Conservation (phyloP, 208 protist species). For the Leptomonas pyrrhocoris region DNA sequence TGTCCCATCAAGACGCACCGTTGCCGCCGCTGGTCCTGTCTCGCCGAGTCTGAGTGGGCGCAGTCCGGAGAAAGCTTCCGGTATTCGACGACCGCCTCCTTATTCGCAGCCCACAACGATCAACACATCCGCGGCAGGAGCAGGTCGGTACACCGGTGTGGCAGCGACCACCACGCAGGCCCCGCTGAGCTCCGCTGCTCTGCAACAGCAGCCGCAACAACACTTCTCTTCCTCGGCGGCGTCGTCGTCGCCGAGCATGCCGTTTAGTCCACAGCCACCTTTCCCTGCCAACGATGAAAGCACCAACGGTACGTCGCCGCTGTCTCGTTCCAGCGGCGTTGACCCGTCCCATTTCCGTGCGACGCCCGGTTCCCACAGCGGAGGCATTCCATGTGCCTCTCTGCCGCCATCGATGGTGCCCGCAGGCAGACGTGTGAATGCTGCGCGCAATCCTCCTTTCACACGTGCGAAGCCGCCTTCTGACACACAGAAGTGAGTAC, state of each 20-base stretch:
- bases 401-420: not conserved
- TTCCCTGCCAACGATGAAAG: not conserved
- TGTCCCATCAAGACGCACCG: not conserved
- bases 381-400: not conserved
- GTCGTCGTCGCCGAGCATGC: not conserved
- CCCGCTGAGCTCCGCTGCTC: conserved; percentile 3
- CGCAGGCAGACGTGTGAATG: conserved; percentile 2
- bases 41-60: not conserved
- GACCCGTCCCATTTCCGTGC: not conserved
- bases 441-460: not conserved
- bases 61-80: not conserved
- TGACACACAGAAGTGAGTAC: no score
- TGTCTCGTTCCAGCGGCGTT: not conserved
- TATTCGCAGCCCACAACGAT: not conserved
- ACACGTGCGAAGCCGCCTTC: no score
- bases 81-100: not conserved
- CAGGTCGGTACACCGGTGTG: not conserved
- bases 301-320: not conserved
- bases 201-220: conserved; percentile 2
- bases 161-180: conserved; percentile 9
- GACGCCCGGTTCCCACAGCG: not conserved
- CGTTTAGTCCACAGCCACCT: not conserved
- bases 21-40: not conserved
- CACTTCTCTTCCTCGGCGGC: not conserved
- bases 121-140: not conserved